Percentiles rank a stretch among this genome's conserved stretches.
These are phyloP conservation scores for Neurospora hispaniola DNA, from an alignment of 495 filamentous ascomycete genomes.

Conservation along the genomic window DNA sequence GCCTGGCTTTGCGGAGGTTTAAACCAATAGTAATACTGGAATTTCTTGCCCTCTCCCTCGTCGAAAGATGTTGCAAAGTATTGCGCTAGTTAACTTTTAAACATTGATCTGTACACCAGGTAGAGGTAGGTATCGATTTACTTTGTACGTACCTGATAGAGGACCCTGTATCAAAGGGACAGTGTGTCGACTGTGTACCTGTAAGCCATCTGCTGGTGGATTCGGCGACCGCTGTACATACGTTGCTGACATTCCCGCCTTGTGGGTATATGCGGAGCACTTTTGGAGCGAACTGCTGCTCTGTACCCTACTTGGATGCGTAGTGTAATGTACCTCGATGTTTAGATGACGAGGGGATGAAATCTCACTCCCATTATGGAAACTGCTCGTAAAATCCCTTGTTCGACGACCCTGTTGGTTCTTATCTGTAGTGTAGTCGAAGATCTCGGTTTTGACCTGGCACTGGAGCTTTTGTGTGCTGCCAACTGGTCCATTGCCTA, in stretches of 20 bases:
- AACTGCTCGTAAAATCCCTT: neutral
- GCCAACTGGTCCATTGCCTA: neutral
- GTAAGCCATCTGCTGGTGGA: neutral
- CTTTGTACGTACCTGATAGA: neutral
- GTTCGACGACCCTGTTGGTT: neutral
- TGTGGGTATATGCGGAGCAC: neutral
- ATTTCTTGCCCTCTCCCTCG: too few species aligned
- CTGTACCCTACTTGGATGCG: neutral
- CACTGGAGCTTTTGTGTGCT: neutral
- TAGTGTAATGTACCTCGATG: neutral
- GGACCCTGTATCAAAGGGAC: neutral
- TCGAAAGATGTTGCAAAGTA: too few species aligned
- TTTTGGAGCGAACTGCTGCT: neutral
- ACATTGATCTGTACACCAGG: too few species aligned
- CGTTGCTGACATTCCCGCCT: neutral
- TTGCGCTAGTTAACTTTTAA: too few species aligned
- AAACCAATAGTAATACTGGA: too few species aligned
- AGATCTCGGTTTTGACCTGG: neutral
- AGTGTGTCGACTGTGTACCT: neutral
- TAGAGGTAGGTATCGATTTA: too few species aligned
- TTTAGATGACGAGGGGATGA: neutral
- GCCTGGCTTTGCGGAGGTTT: too few species aligned
- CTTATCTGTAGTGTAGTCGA: neutral
- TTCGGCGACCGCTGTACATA: neutral
- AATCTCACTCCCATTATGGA: neutral